Conservation (phyloP, 176 grass and related monocot genomes). For the Luzula sylvatica region DNA sequence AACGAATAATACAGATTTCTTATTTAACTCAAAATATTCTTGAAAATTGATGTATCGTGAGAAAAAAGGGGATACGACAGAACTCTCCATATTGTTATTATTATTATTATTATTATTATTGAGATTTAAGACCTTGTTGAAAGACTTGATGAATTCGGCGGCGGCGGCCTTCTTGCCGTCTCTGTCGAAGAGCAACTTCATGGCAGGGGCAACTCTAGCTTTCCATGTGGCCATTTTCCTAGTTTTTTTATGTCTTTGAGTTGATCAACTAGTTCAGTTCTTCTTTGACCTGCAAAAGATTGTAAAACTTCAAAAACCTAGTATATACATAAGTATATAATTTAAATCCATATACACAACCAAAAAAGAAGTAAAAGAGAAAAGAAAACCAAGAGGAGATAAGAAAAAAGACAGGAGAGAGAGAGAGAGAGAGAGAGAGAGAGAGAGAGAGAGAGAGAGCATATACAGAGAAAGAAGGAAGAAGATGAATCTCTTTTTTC, state of each 20-base stretch:
- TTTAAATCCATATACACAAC: neutral
- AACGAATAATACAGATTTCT: too few species aligned
- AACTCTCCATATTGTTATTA: too few species aligned
- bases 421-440: neutral
- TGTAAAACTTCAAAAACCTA: too few species aligned
- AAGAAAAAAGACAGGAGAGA: neutral
- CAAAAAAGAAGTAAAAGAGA: neutral
- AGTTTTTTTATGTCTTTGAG: neutral
- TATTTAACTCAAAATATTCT: neutral
- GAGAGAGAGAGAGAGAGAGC: neutral
- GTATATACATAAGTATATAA: too few species aligned
- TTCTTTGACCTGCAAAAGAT: neutral
- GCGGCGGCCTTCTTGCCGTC: conserved; percentile 81
- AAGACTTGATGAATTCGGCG: conserved; percentile 50
- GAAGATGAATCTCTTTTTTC: neutral
- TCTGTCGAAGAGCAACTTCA: conserved; percentile 62
- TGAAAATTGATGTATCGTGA: too few species aligned
- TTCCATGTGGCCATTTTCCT: conserved; percentile 47
- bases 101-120: too few species aligned
- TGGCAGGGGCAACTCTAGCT: conserved; percentile 41
- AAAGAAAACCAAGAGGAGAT: neutral
- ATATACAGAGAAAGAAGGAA: neutral
- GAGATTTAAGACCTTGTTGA: conserved; percentile 44
- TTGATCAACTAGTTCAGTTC: neutral
- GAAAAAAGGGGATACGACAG: neutral